Evolutionary conservation across 352 stramenopile genomes (phyloP), one percentile per base, ranked within the genome.

Genomic region (Pythium grandisporangium): DNA sequence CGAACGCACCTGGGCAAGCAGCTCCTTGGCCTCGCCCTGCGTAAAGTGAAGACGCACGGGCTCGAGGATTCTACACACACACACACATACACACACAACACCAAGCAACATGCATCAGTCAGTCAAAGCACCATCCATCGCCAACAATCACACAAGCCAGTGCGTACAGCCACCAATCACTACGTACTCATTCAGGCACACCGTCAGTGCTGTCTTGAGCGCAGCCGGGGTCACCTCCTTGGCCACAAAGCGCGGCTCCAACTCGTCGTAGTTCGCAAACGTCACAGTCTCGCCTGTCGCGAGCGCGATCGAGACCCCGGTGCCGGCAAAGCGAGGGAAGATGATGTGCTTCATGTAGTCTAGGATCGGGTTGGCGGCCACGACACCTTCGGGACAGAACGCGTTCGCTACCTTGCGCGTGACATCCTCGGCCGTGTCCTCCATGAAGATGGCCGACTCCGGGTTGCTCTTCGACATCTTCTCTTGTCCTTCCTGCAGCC

Each of bases 401-500:
- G 96, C 95, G 56, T 99, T 99, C 56, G 97, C 97, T 49, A 99
- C 95, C 77, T 99, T 99, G 53, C 81, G 87, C 58, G 96, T 93
- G 24, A 98, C 92, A 58, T 97, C 90, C 36, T 93, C 90, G 2
- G 61, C 71, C 2, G 82, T 80, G 65, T 98, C 95, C 58, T 99
- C 96, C 96, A 99, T 99, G 63, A 99, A 99, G 51, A 99, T 97
- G 16, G 88, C 88, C 37, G 79, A 96, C 74, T 98, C 95, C 5
- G 96, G 95, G 78, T 99, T 94, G 48, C 87, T 98, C 73, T 99
- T 99, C 49, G 78, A 97, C 96, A 99, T 99, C 70, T 99, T 99
- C 58, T 98, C 94, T 64, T 99, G 96, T 5, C 96, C 96, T 48
- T 98, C 78, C 68, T 99, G 98, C 20, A 99, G 69, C 16, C 96